Conservation (phyloP, 352 stramenopile genomes). For the Globisporangium mamillatum region DNA sequence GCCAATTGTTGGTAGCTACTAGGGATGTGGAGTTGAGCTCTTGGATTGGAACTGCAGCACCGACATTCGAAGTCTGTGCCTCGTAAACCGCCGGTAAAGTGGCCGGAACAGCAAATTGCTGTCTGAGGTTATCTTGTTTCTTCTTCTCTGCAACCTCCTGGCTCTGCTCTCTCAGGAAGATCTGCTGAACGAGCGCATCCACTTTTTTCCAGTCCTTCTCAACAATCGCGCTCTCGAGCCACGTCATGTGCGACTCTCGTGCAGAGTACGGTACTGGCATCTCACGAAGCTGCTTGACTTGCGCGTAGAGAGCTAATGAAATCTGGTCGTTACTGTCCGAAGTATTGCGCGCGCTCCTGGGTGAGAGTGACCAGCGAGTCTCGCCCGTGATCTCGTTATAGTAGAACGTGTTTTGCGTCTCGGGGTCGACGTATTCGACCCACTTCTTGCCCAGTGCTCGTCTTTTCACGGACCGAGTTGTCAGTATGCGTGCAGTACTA, state of each 20-base stretch:
- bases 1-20: background rate
- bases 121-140: background rate
- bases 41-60: background rate
- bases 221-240: conserved; percentile 63
- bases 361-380: conserved; percentile 80
- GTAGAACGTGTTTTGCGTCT: conserved; percentile 87
- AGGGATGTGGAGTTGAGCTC: background rate
- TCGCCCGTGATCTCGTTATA: conserved; percentile 90
- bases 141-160: conserved; percentile 27
- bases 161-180: conserved; percentile 61
- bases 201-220: conserved; percentile 64
- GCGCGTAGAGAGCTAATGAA: conserved; percentile 47
- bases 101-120: background rate
- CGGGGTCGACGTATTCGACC: conserved; percentile 78
- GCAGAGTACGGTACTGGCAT: conserved; percentile 45
- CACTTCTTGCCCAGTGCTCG: conserved; percentile 69
- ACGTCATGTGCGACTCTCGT: conserved; percentile 60
- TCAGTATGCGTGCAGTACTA: conserved; percentile 20
- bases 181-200: conserved; percentile 70
- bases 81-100: background rate
- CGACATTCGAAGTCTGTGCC: background rate
- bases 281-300: conserved; percentile 52
- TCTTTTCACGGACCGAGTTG: conserved; percentile 31
- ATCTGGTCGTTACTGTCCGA: conserved; percentile 55
- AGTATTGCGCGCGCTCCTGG: conserved; percentile 56